phyloP scores from a whole-genome alignment of 169 alveolate genomes.

The Babesia bigemina region DNA sequence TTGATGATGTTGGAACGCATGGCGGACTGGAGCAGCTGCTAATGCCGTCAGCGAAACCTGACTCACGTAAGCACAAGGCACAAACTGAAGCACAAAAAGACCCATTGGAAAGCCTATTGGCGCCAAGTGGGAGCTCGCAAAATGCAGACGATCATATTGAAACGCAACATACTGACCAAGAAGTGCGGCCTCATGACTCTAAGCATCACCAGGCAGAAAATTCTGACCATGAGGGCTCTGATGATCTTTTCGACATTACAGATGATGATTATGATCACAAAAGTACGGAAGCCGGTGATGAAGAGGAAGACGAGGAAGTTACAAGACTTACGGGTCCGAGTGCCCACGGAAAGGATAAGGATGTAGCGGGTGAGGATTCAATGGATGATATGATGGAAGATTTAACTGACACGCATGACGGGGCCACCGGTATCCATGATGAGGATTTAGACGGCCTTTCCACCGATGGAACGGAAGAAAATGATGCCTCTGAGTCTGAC shows the following conservation, averaged over 20 bases:
- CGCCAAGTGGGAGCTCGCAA: too few relatives aligned
- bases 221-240: neutral
- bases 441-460: too few relatives aligned
- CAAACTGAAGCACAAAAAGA: too few relatives aligned
- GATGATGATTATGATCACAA: too few relatives aligned
- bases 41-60: too few relatives aligned
- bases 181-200: neutral
- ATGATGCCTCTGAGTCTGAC: too few relatives aligned
- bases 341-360: neutral
- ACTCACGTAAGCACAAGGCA: too few relatives aligned
- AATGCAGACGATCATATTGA: neutral
- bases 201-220: neutral
- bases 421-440: neutral
- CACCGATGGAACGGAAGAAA: too few relatives aligned
- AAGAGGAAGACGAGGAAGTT: neutral
- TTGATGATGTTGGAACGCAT: too few relatives aligned
- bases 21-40: too few relatives aligned
- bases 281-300: too few relatives aligned
- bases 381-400: neutral
- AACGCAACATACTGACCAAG: neutral
- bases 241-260: neutral
- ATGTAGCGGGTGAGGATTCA: neutral
- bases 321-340: neutral
- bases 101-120: too few relatives aligned
- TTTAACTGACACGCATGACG: neutral